Conservation (phyloP, 1,284 basidiomycete species). For the Microbotryum scabiosae region DNA sequence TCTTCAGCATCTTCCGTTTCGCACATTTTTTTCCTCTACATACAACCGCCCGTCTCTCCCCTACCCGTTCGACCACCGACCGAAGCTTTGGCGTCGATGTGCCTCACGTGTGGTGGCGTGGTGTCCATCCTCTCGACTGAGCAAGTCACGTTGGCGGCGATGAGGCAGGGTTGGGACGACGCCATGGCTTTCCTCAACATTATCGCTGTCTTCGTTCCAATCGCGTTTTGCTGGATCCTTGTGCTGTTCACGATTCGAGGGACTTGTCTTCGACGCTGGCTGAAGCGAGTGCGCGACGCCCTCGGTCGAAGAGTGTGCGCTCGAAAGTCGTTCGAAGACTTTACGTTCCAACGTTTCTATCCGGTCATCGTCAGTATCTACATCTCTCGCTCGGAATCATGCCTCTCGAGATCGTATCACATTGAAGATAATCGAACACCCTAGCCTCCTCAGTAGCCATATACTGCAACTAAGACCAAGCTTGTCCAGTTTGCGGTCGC, state of each 20-base stretch:
- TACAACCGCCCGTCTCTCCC: conserved; percentile 47
- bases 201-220: conserved; percentile 48
- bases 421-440: too few species aligned
- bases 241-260: conserved; percentile 58
- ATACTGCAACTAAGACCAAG: too few species aligned
- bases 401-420: too few species aligned
- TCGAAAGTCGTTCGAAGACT: too few species aligned
- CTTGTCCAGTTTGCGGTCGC: too few species aligned
- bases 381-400: too few species aligned
- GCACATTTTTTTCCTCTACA: conserved; percentile 92
- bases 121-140: conserved; percentile 88
- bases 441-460: too few species aligned
- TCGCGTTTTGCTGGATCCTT: conserved; percentile 63
- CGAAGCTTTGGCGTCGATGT: conserved; percentile 80
- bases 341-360: too few species aligned
- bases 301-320: too few species aligned
- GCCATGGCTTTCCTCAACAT: conserved; percentile 66
- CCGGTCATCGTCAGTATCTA: too few species aligned
- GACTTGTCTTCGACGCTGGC: neutral
- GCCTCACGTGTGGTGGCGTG: conserved; percentile 77
- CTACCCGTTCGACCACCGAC: conserved; percentile 90
- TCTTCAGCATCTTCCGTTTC: conserved; percentile 65
- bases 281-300: too few species aligned
- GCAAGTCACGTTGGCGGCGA: conserved; percentile 79
- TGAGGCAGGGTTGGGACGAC: conserved; percentile 83